A percentile compares a stretch with the other conserved stretches of the same genome.
phyloP scores from a whole-genome alignment of 2,329 filamentous ascomycete species.

The Aspergillus ustus region DNA sequence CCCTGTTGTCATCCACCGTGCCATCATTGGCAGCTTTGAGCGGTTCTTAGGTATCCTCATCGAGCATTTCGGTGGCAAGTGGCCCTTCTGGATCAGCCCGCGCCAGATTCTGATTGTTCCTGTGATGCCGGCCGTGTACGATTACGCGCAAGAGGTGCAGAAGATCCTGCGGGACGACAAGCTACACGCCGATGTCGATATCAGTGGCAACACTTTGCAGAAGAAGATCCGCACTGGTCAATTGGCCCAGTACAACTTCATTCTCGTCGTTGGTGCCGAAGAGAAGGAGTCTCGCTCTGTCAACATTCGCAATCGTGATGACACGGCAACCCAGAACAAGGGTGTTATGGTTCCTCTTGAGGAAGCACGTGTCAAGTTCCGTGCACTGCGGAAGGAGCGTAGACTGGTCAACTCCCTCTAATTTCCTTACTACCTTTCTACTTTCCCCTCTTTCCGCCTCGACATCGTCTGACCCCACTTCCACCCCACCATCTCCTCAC shows the following conservation, averaged over 20 bases:
- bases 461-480: background rate
- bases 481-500: background rate
- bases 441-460: background rate
- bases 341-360: conserved; percentile 66
- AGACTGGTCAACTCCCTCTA: conserved; percentile 48
- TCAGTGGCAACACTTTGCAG: conserved; percentile 55
- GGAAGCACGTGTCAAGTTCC: conserved; percentile 61
- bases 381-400: conserved; percentile 51
- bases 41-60: conserved; percentile 56
- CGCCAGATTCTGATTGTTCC: conserved; percentile 56
- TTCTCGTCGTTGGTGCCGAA: conserved; percentile 65
- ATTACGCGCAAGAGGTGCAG: conserved; percentile 55
- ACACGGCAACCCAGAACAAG: conserved; percentile 64
- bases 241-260: conserved; percentile 56
- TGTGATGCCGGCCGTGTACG: conserved; percentile 55
- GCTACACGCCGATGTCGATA: conserved; percentile 54
- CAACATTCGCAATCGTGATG: conserved; percentile 68
- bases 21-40: conserved; percentile 57
- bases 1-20: conserved; percentile 57
- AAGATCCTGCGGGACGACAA: conserved; percentile 49
- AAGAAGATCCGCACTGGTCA: conserved; percentile 58
- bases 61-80: conserved; percentile 58
- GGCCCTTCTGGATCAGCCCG: conserved; percentile 59
- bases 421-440: background rate
- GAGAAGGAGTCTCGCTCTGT: conserved; percentile 64